Base-by-base conservation (phyloP, 306 rosid species). In the Lathyrus aphaca region DNA sequence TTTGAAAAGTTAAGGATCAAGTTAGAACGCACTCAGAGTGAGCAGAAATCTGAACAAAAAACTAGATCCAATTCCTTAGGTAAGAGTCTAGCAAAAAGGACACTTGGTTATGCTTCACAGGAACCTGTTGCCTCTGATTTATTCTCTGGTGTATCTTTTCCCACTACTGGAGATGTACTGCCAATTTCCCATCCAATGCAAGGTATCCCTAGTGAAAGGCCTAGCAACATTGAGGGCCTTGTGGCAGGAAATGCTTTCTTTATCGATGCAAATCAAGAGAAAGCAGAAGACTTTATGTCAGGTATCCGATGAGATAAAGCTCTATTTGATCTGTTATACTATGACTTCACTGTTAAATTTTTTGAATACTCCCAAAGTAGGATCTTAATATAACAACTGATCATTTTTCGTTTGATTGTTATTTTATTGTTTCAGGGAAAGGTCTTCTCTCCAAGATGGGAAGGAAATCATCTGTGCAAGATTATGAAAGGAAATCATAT, bases 111-210 rank as follows among this genome's bases (percentile, higher is more conserved):
- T 69, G 70, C 86, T 23, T 75, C 88, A 42, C 97, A 89, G 88
- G 99, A 95, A 74, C 89, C 95, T 53, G 77, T 89, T 62, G 99
- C 92, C 61, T 95, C 96, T 69, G 97, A 91, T 83, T 91, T 91
- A 75, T 87, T 91, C 63, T 83, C 99, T 1, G 99, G 97, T 48
- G 97, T 96, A 55, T 91, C 99, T 51, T 92, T 87, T 79, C 96
- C 97, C 45, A 84, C 89, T 9, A 49, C 76, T 12, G 92, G 80
- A 46, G 96, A 89, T 64, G 80, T 87, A 45, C 89, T 67, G 62
- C 89, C 86, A 18, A 48, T 73, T 74, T 78, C 90, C 74, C 79
- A 75, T 72, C 85, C 82, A 66, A 79, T 76, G 51, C 91, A 79
- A 62, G 92, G 88, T 42, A 84, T 78, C 59, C 61, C 69, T 62